Evolutionary conservation across 1,284 basidiomycete genomes (phyloP).

Genomic region (Apiotrichum siamense): DNA sequence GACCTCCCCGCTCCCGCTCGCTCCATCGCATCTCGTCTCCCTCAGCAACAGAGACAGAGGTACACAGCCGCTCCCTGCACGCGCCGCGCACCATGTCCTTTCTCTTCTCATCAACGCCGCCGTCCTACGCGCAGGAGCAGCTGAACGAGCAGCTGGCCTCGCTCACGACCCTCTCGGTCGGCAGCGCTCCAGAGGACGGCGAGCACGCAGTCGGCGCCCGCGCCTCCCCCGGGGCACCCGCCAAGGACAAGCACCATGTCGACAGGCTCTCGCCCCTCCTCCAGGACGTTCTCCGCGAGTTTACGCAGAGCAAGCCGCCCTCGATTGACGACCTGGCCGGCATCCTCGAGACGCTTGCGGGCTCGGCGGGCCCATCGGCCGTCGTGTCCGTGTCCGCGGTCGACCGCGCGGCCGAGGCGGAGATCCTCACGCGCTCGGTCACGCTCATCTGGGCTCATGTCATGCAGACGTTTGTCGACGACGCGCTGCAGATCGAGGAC

Average conservation of each 20-base stretch:
- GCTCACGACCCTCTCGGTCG: conserved; percentile 41
- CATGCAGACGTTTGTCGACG: conserved; percentile 34
- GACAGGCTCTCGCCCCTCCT: conserved; percentile 2
- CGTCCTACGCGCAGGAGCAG: conserved; percentile 42
- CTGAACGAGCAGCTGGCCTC: conserved; percentile 35
- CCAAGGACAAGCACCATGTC: background rate
- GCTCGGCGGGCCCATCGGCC: background rate
- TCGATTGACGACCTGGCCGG: conserved; percentile 21
- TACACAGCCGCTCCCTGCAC: background rate
- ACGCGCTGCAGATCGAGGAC: conserved; percentile 35
- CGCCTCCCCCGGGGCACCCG: conserved; percentile 6
- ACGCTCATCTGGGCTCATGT: conserved; percentile 45
- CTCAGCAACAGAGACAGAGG: background rate
- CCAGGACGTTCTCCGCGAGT: conserved; percentile 29
- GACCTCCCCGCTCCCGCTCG: no score
- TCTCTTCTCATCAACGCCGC: conserved; percentile 19
- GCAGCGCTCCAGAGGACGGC: no score
- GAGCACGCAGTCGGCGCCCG: conserved; percentile 8
- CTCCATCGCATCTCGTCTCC: background rate
- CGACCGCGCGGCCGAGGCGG: conserved; percentile 34
- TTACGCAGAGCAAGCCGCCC: conserved; percentile 28
- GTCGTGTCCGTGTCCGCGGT: conserved; percentile 11
- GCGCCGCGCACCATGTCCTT: conserved; percentile 18
- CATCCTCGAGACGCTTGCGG: conserved; percentile 24
- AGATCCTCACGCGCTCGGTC: conserved; percentile 41